Conservation (phyloP, 2,329 filamentous ascomycete genomes). For the Talaromyces verruculosus region DNA sequence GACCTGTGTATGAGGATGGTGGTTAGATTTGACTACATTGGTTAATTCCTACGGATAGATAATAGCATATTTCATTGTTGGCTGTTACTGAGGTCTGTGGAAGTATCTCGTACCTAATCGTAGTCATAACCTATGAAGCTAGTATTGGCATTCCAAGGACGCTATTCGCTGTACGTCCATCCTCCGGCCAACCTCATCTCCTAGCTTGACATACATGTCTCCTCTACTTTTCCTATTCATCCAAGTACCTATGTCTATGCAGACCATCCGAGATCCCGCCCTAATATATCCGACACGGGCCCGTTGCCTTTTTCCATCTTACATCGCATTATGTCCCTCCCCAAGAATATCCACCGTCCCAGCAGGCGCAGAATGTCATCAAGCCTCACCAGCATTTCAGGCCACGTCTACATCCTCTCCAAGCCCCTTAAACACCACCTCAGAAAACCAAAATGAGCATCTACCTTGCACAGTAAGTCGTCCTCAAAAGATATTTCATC, state of each 20-base stretch:
- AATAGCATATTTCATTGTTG: background rate
- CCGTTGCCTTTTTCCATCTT: constrained; percentile 23
- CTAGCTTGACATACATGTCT: background rate
- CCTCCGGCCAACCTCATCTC: background rate
- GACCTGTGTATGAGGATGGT: constrained; percentile 20
- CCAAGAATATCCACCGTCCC: too few relatives aligned
- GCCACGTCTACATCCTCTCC: too few relatives aligned
- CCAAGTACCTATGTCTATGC: background rate
- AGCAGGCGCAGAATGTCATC: too few relatives aligned
- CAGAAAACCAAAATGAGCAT: constrained; percentile 9
- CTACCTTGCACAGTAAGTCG: constrained; percentile 5
- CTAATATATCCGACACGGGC: background rate
- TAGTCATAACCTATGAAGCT: background rate
- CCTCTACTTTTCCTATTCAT: background rate
- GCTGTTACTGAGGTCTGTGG: background rate
- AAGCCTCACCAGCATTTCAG: too few relatives aligned
- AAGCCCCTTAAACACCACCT: constrained; percentile 21
- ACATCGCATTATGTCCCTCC: too few relatives aligned
- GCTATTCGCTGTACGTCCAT: background rate
- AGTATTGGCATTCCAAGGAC: background rate
- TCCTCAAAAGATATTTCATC: too few relatives aligned
- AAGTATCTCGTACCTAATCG: background rate
- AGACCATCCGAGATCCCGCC: background rate
- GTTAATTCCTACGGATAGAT: background rate
- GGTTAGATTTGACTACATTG: background rate